These are phyloP conservation scores for Bocquillonia castaneifolia DNA, from an alignment of 441 rosid genomes.

Conservation along the genomic window DNA sequence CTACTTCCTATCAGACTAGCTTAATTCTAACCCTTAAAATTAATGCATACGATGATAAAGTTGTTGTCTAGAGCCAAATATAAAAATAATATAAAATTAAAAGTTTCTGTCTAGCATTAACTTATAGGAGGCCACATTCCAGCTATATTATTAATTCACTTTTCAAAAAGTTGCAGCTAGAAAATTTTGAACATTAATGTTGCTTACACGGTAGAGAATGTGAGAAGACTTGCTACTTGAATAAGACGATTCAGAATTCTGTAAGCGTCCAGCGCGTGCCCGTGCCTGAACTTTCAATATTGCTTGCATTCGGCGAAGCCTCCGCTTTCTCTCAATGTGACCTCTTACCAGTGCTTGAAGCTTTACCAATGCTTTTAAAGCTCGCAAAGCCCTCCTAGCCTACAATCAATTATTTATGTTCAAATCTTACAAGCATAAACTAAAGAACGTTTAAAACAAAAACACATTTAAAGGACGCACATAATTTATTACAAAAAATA, in stretches of 20 bases:
- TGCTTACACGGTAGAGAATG: slow-evolving; percentile 56
- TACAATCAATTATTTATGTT: too few species aligned
- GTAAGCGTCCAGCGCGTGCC: slow-evolving; percentile 50
- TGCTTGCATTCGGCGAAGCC: slow-evolving; percentile 70
- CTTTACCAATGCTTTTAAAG: slow-evolving; percentile 76
- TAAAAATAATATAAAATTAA: background rate
- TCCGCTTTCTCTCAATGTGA: slow-evolving; percentile 71
- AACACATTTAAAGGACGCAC: too few species aligned
- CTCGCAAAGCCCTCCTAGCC: slow-evolving; percentile 90
- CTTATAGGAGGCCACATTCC: slow-evolving; percentile 15
- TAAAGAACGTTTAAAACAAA: too few species aligned
- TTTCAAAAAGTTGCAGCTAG: slow-evolving; percentile 3
- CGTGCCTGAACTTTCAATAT: slow-evolving; percentile 69
- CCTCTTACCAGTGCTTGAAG: slow-evolving; percentile 96
- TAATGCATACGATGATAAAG: slow-evolving; percentile 5
- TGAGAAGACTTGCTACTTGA: slow-evolving; percentile 71
- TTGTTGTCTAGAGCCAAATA: background rate
- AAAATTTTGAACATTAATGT: slow-evolving; percentile 12
- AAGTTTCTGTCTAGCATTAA: slow-evolving; percentile 8
- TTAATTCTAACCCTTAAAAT: slow-evolving; percentile 13
- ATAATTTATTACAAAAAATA: background rate
- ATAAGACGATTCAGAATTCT: slow-evolving; percentile 56
- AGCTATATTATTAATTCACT: background rate
- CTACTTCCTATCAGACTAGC: background rate
- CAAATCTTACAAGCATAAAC: too few species aligned